A percentile compares a stretch with the other conserved stretches of the same genome.
Evolutionary conservation across 495 filamentous ascomycete genomes (phyloP).

Genomic region (Penicillium bovifimosum): DNA sequence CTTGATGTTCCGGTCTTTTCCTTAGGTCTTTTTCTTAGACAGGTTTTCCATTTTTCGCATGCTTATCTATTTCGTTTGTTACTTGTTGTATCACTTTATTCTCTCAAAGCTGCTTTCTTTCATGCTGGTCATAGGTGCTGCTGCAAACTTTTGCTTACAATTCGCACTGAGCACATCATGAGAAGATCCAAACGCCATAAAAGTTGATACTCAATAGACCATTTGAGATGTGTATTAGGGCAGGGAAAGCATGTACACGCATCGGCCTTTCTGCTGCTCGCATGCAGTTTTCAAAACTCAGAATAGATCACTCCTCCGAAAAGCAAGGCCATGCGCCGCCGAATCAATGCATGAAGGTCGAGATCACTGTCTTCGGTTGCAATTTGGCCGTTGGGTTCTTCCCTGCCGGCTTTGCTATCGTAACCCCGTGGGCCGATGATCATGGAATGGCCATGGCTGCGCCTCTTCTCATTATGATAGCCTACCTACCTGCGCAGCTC

Average conservation of each 20-base stretch:
- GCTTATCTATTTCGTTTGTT: slow-evolving; percentile 29
- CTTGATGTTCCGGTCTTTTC: slow-evolving; percentile 32
- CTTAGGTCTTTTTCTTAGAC: slow-evolving; percentile 42
- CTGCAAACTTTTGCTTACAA: slow-evolving; percentile 7
- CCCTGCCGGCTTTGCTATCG: slow-evolving; percentile 55
- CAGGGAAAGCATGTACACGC: not conserved
- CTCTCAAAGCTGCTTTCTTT: slow-evolving; percentile 25
- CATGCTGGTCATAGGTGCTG: slow-evolving; percentile 24
- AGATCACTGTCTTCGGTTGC: slow-evolving; percentile 48
- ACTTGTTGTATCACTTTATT: slow-evolving; percentile 35
- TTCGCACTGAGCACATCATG: slow-evolving; percentile 1
- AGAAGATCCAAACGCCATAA: not conserved
- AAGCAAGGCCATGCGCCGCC: slow-evolving; percentile 58
- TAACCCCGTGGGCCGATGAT: slow-evolving; percentile 86
- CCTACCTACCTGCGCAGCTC: slow-evolving; percentile 84
- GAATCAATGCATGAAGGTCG: slow-evolving; percentile 44
- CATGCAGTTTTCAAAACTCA: slow-evolving; percentile 34
- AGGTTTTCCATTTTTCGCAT: slow-evolving; percentile 33
- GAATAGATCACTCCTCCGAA: slow-evolving; percentile 59
- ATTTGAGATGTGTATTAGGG: not conserved
- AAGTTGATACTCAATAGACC: not conserved
- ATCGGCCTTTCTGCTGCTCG: not conserved
- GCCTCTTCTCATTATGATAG: slow-evolving; percentile 68
- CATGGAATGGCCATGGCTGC: slow-evolving; percentile 85
- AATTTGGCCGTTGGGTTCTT: slow-evolving; percentile 48